These are phyloP conservation scores for Trametes cubensis DNA, from an alignment of 768 basidiomycete genomes.

Conservation along the genomic window DNA sequence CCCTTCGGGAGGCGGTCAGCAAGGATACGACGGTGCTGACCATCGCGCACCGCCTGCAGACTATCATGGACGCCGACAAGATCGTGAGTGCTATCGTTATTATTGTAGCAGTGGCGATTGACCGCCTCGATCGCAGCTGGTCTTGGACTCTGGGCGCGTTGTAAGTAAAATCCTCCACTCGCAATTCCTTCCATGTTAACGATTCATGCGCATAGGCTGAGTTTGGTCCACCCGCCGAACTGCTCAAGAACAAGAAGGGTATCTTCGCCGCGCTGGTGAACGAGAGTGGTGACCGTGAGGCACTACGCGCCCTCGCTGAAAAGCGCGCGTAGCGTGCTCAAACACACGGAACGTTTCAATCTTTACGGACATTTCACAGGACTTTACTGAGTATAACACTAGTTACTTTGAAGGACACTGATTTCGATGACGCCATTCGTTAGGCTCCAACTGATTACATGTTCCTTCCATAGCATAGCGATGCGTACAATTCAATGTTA, in stretches of 20 bases:
- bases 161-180: constrained; percentile 32
- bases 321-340: too few relatives aligned
- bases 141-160: constrained; percentile 46
- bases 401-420: too few relatives aligned
- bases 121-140: constrained; percentile 36
- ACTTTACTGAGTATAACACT: too few relatives aligned
- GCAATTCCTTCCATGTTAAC: background rate
- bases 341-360: too few relatives aligned
- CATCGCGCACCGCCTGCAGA: constrained; percentile 47
- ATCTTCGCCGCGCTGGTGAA: constrained; percentile 57
- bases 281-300: constrained; percentile 55
- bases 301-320: constrained; percentile 46
- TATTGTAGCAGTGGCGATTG: background rate
- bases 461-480: too few relatives aligned
- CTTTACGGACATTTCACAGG: too few relatives aligned
- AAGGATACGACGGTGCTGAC: constrained; percentile 48
- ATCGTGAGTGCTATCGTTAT: constrained; percentile 39
- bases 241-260: constrained; percentile 57
- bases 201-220: constrained; percentile 40
- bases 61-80: constrained; percentile 58
- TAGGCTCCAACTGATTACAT: too few relatives aligned
- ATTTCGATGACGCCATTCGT: too few relatives aligned
- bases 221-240: constrained; percentile 51
- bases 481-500: too few relatives aligned
- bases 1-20: constrained; percentile 43